These are phyloP conservation scores for Candolleomyces efflorescens DNA, from an alignment of 768 basidiomycete genomes.

Conservation along the genomic window DNA sequence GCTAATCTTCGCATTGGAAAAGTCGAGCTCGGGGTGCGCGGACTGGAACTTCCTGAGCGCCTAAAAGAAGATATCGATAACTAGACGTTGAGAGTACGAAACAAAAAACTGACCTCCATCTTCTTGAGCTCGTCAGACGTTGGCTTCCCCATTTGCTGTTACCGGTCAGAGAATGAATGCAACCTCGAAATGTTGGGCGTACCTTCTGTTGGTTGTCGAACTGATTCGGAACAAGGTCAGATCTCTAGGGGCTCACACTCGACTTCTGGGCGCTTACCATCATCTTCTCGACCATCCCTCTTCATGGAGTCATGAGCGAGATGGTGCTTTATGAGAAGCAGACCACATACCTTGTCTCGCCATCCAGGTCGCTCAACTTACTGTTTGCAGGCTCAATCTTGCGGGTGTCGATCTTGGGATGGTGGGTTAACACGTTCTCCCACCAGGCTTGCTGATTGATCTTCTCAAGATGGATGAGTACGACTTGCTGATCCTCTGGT, in stretches of 20 bases:
- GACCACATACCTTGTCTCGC: conserved; percentile 73
- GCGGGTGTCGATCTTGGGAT: conserved; percentile 93
- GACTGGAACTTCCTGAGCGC: conserved; percentile 86
- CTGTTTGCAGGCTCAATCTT: conserved; percentile 96
- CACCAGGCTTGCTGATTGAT: conserved; percentile 91
- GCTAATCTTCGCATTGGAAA: conserved; percentile 86
- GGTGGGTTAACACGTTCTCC: conserved; percentile 93
- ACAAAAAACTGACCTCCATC: conserved; percentile 55
- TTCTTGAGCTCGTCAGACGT: conserved; percentile 95
- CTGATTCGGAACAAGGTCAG: conserved; percentile 28
- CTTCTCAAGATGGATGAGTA: conserved; percentile 83
- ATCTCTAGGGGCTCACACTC: background rate
- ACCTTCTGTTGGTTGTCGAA: conserved; percentile 81
- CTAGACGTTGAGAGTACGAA: conserved; percentile 3
- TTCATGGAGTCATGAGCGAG: conserved; percentile 19
- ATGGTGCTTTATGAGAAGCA: background rate
- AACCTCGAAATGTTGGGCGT: background rate
- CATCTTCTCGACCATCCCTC: conserved; percentile 99
- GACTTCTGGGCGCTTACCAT: conserved; percentile 67
- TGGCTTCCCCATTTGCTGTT: conserved; percentile 90
- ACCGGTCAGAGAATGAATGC: background rate
- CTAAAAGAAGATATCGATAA: conserved; percentile 28
- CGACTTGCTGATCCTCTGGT: conserved; percentile 70
- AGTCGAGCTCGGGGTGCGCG: conserved; percentile 91
- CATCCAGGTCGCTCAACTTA: conserved; percentile 93